Percentiles rank a stretch among this genome's conserved stretches.
These are phyloP conservation scores for Fraxinus baroniana DNA, from an alignment of 305 asterid species.

Conservation along the genomic window DNA sequence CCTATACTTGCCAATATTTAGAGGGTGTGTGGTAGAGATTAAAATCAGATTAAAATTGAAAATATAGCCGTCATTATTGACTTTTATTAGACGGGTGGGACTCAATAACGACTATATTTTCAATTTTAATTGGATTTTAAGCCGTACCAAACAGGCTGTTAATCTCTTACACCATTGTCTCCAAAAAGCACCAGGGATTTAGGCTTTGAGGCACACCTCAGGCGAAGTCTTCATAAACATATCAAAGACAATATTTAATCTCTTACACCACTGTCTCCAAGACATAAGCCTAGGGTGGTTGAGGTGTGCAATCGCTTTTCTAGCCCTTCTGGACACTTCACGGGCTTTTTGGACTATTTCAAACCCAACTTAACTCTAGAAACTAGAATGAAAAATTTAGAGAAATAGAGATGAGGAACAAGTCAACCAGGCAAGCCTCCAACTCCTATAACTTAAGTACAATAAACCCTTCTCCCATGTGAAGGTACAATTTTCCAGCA, in stretches of 20 bases:
- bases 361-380: background rate
- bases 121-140: too few species aligned
- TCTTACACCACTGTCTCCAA: background rate
- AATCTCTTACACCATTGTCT: background rate
- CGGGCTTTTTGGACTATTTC: background rate
- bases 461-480: background rate
- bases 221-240: background rate
- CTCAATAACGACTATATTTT: too few species aligned
- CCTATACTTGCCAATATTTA: background rate
- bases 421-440: background rate
- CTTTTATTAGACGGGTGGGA: too few species aligned
- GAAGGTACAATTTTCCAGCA: background rate
- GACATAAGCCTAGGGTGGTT: background rate
- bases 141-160: too few species aligned
- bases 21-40: too few species aligned
- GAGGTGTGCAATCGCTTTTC: background rate
- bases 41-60: too few species aligned
- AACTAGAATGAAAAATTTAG: background rate
- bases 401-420: background rate
- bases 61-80: too few species aligned
- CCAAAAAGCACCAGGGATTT: background rate
- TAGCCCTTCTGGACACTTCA: background rate
- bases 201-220: background rate
- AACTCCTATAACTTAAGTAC: background rate
- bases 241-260: background rate